Evolutionary conservation across 768 basidiomycete genomes (phyloP), one percentile per base, ranked within the genome.

Genomic region (Strobilomyces dryophilus): DNA sequence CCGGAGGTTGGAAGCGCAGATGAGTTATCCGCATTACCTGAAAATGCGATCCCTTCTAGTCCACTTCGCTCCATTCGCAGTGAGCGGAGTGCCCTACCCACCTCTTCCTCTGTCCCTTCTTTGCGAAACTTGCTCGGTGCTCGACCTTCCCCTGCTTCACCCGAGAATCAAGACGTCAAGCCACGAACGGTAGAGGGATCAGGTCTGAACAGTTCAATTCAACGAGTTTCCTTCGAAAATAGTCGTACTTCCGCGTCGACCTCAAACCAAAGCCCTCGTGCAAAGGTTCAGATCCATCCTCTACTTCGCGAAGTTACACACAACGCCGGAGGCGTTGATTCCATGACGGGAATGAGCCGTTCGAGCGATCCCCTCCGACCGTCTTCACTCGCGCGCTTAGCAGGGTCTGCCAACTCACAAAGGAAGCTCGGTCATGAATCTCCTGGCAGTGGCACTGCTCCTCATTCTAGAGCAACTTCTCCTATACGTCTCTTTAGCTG

Each of bases 401-500:
- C 32, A 45, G 57, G 46, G 1, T 8, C 8, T 21, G 1, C 26
- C 8, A 47, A 32, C 21, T 47, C 67, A 3, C 51, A 57, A 21
- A 62, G 54, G 53, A 65, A 61, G 51, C 61, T 42, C 8, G 61
- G 58, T n/a, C 49, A 55, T 4, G 68, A 67, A 21, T 66, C 72
- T 0, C 64, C 70, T 15, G 54, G 51, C 11, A 40, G 62, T 18
- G 51, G 60, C 5, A 73, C 74, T 2, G 61, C 63, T 1, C 64
- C 74, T 8, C 75, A 68, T 41, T 76, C 76, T 11, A 74, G 78
- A 35, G 66, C 73, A 4, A 66, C 71, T 0, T 87, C 85, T 1
- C 86, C 87, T 1, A 69, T 87, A 0, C 79, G 84, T 10, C 71
- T 83, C 17, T 73, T 87, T 15, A 74, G 77, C 14, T 80, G 78